A percentile compares a stretch with the other conserved stretches of the same genome.
phyloP scores from a whole-genome alignment of 2,329 filamentous ascomycete species.

The Colletotrichum trifolii region DNA sequence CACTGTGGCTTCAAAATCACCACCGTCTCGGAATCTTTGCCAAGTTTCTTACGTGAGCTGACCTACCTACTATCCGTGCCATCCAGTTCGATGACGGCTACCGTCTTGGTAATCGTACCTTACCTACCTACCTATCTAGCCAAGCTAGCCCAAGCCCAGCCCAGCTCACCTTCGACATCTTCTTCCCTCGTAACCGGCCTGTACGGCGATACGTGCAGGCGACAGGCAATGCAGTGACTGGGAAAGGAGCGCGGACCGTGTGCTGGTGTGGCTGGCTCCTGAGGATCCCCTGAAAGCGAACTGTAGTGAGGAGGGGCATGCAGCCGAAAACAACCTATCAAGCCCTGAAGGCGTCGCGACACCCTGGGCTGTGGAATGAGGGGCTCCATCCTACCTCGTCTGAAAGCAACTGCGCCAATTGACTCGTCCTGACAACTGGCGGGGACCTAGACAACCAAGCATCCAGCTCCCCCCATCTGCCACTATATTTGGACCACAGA shows the following conservation, averaged over 20 bases:
- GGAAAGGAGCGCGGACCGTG: constrained; percentile 20
- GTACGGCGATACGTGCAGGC: no score
- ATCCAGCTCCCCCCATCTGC: constrained; percentile 25
- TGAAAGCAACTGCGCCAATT: constrained; percentile 31
- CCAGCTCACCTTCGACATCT: no score
- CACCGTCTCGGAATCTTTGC: background rate
- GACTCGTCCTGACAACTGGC: constrained; percentile 28
- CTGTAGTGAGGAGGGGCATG: constrained; percentile 25
- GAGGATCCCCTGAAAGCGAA: constrained; percentile 22
- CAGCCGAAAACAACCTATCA: constrained; percentile 34
- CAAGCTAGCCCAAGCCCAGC: no score
- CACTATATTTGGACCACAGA: constrained; percentile 35
- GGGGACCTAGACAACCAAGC: constrained; percentile 27
- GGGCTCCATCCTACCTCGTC: constrained; percentile 18
- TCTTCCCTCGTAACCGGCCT: constrained; percentile 28
- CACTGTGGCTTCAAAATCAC: constrained; percentile 9
- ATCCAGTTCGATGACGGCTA: no score
- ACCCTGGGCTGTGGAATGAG: constrained; percentile 34
- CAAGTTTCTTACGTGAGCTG: constrained; percentile 22
- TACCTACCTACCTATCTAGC: no score
- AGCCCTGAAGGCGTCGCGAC: constrained; percentile 24
- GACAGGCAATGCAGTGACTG: constrained; percentile 1
- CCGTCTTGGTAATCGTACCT: no score
- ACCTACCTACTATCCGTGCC: no score
- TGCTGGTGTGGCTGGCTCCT: constrained; percentile 28